Base-by-base conservation (phyloP, 257 asterid species). In the Penstemon barbatus region DNA sequence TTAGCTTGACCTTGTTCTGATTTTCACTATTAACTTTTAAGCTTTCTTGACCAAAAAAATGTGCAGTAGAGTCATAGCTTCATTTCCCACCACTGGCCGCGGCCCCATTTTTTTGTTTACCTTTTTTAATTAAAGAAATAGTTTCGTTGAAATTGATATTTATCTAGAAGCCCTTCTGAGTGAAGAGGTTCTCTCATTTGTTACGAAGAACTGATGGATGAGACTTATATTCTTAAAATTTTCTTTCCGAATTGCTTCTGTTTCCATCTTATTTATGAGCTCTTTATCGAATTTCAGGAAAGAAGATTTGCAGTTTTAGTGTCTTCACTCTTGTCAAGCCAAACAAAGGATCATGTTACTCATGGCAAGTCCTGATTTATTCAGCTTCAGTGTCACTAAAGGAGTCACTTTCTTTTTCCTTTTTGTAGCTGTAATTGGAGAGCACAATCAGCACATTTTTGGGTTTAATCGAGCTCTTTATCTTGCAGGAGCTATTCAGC, bases 261-360 rank as follows among this genome's bases (percentile, higher is more conserved):
- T 8, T 15, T 43, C 36, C 40, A 5, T 0, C 9, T 33, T 46
- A n/a, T n/a, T 58, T 51, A 58, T 10, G 36, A 8, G 5, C 5
- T 63, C 36, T 52, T 49, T 42, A 37, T 37, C 13, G 37, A 9
- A 55, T 71, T 37, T 73, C 88, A 94, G 99, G 99, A 91, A 84
- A 82, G 95, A 80, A 80, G 99, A 78, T 94, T 94, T 63, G 97
- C 97, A 0, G 96, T 91, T 72, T 71, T 94, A 74, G 84, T 77
- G 74, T 91, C 97, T 70, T 85, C 99, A 8, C 96, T 94, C 68
- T 60, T 94, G 75, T 94, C 99, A 37, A 94, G 99, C 86, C 99
- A 94, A 80, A 91, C 99, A 6, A 94, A 91, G 79, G 99, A 94
- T 79, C 77, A 84, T 41, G 95, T 94, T 71, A 91, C 81, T 72